These are phyloP conservation scores for Leishmania turanica DNA, from an alignment of 208 protist species.

Conservation along the genomic window DNA sequence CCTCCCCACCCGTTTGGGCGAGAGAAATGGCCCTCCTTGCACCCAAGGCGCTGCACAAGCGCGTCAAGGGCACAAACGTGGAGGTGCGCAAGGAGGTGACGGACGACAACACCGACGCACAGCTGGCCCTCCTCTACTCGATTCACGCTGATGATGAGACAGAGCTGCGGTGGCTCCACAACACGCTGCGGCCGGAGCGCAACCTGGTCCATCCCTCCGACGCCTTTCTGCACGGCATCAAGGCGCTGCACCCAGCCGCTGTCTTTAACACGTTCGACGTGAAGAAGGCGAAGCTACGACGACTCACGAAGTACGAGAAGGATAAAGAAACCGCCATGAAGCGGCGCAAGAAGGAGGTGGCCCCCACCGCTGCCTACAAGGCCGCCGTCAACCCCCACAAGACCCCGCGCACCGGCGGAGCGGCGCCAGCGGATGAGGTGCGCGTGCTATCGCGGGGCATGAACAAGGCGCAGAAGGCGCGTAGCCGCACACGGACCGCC, in stretches of 20 bases:
- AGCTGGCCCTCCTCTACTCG: slow-evolving; percentile 49
- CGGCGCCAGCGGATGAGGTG: slow-evolving; percentile 53
- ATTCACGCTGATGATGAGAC: slow-evolving; percentile 66
- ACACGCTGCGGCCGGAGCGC: slow-evolving; percentile 63
- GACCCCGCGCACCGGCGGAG: slow-evolving; percentile 62
- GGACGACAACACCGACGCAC: slow-evolving; percentile 46
- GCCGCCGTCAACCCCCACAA: slow-evolving; percentile 80
- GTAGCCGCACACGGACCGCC: slow-evolving; percentile 17
- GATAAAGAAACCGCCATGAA: slow-evolving; percentile 50
- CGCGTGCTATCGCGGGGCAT: slow-evolving; percentile 59
- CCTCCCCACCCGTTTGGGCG: neutral
- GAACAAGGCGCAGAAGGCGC: slow-evolving; percentile 33
- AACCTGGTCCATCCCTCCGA: slow-evolving; percentile 80
- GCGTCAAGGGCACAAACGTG: slow-evolving; percentile 80
- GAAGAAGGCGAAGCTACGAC: slow-evolving; percentile 72
- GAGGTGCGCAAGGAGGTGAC: slow-evolving; percentile 53
- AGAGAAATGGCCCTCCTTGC: slow-evolving; percentile 16
- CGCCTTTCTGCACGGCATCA: slow-evolving; percentile 77
- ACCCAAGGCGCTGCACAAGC: slow-evolving; percentile 46
- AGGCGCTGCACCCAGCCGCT: slow-evolving; percentile 64
- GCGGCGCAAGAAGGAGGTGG: slow-evolving; percentile 64
- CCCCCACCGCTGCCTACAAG: slow-evolving; percentile 77
- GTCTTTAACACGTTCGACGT: slow-evolving; percentile 83
- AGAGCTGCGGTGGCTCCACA: slow-evolving; percentile 74
- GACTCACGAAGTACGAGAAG: slow-evolving; percentile 71